Evolutionary conservation across 2,329 filamentous ascomycete genomes (phyloP).

Genomic region (Exophiala sp.): DNA sequence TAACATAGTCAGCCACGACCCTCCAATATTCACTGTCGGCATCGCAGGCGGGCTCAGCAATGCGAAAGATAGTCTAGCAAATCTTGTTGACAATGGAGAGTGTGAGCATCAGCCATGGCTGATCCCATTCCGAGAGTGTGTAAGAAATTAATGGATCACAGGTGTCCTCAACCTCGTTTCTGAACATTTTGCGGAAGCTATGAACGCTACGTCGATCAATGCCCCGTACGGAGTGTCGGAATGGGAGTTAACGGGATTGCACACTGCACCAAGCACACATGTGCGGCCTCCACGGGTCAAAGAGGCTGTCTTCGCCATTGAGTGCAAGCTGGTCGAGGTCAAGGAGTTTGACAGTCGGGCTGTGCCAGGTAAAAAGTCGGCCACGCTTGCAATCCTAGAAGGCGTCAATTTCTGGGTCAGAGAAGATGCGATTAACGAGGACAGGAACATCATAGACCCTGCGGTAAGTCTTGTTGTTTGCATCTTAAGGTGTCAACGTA

Average conservation of each 20-base stretch:
- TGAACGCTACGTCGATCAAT: constrained; percentile 75
- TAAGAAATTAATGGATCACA: constrained; percentile 73
- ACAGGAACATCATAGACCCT: constrained; percentile 65
- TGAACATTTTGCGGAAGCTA: constrained; percentile 80
- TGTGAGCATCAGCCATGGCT: constrained; percentile 81
- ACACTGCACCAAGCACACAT: constrained; percentile 60
- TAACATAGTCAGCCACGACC: constrained; percentile 77
- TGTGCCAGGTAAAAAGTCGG: constrained; percentile 68
- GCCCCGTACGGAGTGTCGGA: constrained; percentile 70
- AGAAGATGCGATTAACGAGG: constrained; percentile 79
- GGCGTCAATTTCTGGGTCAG: constrained; percentile 83
- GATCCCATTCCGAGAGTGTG: too few relatives aligned
- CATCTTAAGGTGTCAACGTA: constrained; percentile 37
- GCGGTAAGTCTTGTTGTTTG: background rate
- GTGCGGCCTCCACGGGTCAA: constrained; percentile 70
- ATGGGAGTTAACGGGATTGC: constrained; percentile 74
- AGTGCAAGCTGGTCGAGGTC: constrained; percentile 70
- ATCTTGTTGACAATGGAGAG: constrained; percentile 67
- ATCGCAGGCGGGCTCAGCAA: constrained; percentile 54
- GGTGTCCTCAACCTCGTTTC: constrained; percentile 79
- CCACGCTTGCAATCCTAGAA: constrained; percentile 72
- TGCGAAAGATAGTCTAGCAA: constrained; percentile 75
- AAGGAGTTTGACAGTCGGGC: constrained; percentile 65
- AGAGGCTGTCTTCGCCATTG: constrained; percentile 78
- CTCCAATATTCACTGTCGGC: constrained; percentile 71